These are phyloP conservation scores for Pyrenochaeta sp. DNA, from an alignment of 2,329 filamentous ascomycete species.

Conservation along the genomic window DNA sequence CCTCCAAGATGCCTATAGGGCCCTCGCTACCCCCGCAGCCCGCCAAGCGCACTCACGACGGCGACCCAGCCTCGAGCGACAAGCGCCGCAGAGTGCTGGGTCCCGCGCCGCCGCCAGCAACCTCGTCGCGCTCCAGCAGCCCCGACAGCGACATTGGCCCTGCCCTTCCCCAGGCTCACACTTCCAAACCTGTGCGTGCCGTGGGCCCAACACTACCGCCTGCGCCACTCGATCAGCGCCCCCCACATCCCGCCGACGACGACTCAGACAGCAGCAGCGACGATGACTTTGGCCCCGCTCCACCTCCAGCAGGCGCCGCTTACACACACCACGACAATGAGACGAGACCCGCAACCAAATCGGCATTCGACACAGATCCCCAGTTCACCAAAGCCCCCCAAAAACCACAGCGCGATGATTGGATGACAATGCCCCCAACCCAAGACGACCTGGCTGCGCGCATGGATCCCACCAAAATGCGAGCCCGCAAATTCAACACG, in stretches of 20 bases:
- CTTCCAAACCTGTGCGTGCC: slow-evolving; percentile 47
- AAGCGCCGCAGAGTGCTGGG: slow-evolving; percentile 63
- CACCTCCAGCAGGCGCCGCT: slow-evolving; percentile 43
- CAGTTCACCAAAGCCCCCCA: slow-evolving; percentile 39
- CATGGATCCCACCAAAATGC: slow-evolving; percentile 83
- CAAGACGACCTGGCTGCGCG: slow-evolving; percentile 63
- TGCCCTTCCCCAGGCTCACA: slow-evolving; percentile 57
- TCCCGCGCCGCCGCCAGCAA: slow-evolving; percentile 61
- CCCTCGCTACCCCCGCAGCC: slow-evolving; percentile 74
- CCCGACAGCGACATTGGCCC: slow-evolving; percentile 37
- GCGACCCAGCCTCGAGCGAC: slow-evolving; percentile 53
- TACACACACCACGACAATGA: slow-evolving; percentile 17
- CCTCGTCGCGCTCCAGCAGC: slow-evolving; percentile 32
- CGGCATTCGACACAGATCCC: slow-evolving; percentile 44
- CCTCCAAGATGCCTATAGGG: slow-evolving; percentile 69
- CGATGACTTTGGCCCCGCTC: slow-evolving; percentile 56
- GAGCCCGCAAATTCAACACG: slow-evolving; percentile 82
- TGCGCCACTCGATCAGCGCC: slow-evolving; percentile 56
- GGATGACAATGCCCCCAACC: slow-evolving; percentile 61
- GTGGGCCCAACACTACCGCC: slow-evolving; percentile 64
- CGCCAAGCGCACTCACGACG: slow-evolving; percentile 59
- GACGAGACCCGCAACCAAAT: slow-evolving; percentile 19
- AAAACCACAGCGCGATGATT: slow-evolving; percentile 75
- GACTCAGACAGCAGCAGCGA: slow-evolving; percentile 48
- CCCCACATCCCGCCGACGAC: slow-evolving; percentile 47